Evolutionary conservation across 2,329 filamentous ascomycete genomes (phyloP).

Genomic region (Eurotiales sp.): DNA sequence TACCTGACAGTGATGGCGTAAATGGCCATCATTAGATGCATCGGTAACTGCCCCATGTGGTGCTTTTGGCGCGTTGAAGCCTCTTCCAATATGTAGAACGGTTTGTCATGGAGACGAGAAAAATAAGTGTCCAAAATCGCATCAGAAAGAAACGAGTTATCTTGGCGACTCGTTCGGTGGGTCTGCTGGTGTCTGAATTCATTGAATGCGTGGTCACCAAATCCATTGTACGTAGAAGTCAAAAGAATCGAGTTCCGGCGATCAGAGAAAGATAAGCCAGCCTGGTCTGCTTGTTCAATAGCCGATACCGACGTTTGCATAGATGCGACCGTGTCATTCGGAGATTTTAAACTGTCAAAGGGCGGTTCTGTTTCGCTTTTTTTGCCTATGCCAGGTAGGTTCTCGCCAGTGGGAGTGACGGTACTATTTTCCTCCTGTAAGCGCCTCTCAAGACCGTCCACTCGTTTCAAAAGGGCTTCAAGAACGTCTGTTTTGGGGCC

Average conservation of each 20-base stretch:
- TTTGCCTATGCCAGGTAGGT: slow-evolving; percentile 39
- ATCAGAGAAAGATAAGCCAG: slow-evolving; percentile 15
- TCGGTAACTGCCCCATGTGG: slow-evolving; percentile 62
- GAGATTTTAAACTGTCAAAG: slow-evolving; percentile 11
- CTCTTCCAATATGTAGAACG: slow-evolving; percentile 78
- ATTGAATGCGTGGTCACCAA: slow-evolving; percentile 15
- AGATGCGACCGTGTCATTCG: slow-evolving; percentile 18
- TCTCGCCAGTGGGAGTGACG: slow-evolving; percentile 40
- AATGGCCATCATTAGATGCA: slow-evolving; percentile 51
- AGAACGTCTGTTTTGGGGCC: slow-evolving; percentile 87
- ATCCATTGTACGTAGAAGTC: slow-evolving; percentile 15
- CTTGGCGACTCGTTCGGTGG: slow-evolving; percentile 39
- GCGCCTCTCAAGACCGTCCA: slow-evolving; percentile 78
- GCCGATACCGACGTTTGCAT: slow-evolving; percentile 16
- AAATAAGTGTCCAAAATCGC: slow-evolving; percentile 76
- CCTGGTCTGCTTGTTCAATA: slow-evolving; percentile 14
- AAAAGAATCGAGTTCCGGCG: slow-evolving; percentile 19
- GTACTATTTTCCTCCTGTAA: slow-evolving; percentile 64
- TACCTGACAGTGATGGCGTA: slow-evolving; percentile 60
- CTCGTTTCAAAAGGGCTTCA: slow-evolving; percentile 76
- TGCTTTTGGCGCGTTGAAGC: slow-evolving; percentile 67
- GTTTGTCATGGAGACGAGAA: slow-evolving; percentile 72
- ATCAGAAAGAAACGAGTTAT: slow-evolving; percentile 51
- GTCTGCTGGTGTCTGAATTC: slow-evolving; percentile 21
- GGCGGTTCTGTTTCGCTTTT: slow-evolving; percentile 16